Evolutionary conservation across 2,329 filamentous ascomycete species (phyloP).

Genomic region (Xylaria sp.): DNA sequence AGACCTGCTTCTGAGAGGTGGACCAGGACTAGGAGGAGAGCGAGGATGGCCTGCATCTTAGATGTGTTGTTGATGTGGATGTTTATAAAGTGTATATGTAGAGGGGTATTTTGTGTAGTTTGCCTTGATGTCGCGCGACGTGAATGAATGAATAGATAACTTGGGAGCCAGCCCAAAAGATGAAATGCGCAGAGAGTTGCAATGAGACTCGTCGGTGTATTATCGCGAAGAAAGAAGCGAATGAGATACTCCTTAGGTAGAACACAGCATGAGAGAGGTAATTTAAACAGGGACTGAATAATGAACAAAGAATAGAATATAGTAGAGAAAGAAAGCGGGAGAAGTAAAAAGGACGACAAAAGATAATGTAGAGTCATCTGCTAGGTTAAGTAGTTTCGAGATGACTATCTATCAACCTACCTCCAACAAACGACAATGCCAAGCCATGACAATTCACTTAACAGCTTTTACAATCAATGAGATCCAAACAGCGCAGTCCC

Average conservation of each 20-base stretch:
- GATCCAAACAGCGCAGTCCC: not conserved
- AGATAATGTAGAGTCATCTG: not conserved
- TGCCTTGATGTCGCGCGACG: not conserved
- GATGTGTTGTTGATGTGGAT: not conserved
- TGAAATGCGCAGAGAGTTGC: not conserved
- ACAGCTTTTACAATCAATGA: not conserved
- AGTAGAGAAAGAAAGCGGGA: not conserved
- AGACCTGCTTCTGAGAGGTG: slow-evolving; percentile 18
- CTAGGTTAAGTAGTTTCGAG: not conserved
- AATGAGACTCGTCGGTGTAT: not conserved
- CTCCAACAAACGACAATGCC: not conserved
- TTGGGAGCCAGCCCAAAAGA: slow-evolving; percentile 7
- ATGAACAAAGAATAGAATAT: slow-evolving; percentile 3
- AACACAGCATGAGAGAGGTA: not conserved
- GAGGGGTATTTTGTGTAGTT: not conserved
- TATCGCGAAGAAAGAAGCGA: not conserved
- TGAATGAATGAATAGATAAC: not conserved
- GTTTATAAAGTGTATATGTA: not conserved
- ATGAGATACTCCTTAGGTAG: not conserved
- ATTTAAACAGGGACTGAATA: not conserved
- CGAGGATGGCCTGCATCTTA: slow-evolving; percentile 23
- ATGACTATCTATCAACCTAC: not conserved
- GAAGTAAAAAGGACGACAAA: not conserved
- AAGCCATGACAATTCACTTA: slow-evolving; percentile 1
- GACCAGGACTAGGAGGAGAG: not conserved